Base-by-base conservation (phyloP, 2,329 filamentous ascomycete genomes). In the Venturia oleaginea region DNA sequence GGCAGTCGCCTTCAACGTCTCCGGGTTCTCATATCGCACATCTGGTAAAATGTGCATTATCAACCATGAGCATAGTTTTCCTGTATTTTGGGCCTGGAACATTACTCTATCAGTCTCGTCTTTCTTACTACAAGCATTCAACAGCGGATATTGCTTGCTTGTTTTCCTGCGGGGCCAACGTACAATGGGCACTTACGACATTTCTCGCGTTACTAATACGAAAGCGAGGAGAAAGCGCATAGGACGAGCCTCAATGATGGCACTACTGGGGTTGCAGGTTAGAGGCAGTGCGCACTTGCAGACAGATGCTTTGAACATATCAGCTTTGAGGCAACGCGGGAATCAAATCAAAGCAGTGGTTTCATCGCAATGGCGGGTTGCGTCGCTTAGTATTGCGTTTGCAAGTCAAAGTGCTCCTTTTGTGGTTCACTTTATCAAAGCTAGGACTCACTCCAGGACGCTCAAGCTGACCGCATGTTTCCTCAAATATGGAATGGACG, bases 11-110 rank as follows among this genome's bases (percentile, higher is more conserved):
- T 65, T 76, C 1, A 65, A 70, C 1, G 67, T 69, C 10, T 71
- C 71, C 0, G 75, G 76, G 17, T 75, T 76, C n/a, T 73, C 71
- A 13, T 77, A 74, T 64, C 71, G 76, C n/a, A 72, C 74, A 55
- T 57, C 51, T 32, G 75, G 75, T 10, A 69, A 70, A 19, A 71
- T 70, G 13, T 75, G 74, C 66, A 66, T 75, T 2, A 71, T 73
- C 19, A 75, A 75, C 64, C 71, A 74, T 62, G 67, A 71, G 32
- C 60, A 73, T 37, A 70, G 70, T n/a, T 71, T 76, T 22, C 68
- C 70, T 1, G 73, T 72, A 1, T 76, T 75, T 66, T 77, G 75
- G 70, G 67, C 69, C 42, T 76, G 75, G 74, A 67, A 75, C 4
- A 68, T 77, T 46, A 67, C 69, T 4, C 75, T 77, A 57, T 67